phyloP scores from a whole-genome alignment of 1,139 yeast genomes.

The Casaregolazyma lundiana region DNA sequence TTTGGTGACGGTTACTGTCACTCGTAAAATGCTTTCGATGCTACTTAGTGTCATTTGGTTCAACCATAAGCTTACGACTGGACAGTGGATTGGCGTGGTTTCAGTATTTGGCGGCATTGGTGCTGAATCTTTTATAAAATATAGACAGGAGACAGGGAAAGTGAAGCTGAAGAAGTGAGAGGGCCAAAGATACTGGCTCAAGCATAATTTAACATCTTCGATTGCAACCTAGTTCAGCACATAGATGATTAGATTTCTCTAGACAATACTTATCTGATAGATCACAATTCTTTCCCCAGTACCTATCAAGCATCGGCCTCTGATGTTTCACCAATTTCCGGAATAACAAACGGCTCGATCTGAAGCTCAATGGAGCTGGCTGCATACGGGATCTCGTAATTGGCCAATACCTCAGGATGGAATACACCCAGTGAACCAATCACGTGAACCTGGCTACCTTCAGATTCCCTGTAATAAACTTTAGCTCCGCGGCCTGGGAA shows the following conservation, averaged over 20 bases:
- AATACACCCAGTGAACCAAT: constrained; percentile 90
- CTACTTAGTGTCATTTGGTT: constrained; percentile 78
- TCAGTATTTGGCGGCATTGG: constrained; percentile 81
- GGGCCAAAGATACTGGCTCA: background rate
- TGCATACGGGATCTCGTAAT: constrained; percentile 80
- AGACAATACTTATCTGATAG: no score
- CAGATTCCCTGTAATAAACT: constrained; percentile 62
- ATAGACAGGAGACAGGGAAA: constrained; percentile 9
- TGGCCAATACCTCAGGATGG: constrained; percentile 87
- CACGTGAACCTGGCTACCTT: constrained; percentile 34
- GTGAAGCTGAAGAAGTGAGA: background rate
- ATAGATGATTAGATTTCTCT: no score
- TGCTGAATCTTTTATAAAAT: constrained; percentile 56
- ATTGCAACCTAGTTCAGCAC: no score
- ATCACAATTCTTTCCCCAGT: no score
- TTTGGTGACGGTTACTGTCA: constrained; percentile 88
- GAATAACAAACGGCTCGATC: constrained; percentile 46
- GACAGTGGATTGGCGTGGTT: constrained; percentile 75
- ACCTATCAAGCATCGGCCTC: background rate
- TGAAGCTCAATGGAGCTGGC: constrained; percentile 91
- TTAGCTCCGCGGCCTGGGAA: constrained; percentile 98
- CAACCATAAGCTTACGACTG: constrained; percentile 59
- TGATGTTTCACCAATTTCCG: background rate
- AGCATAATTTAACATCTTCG: background rate
- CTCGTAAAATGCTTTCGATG: constrained; percentile 96